phyloP scores from a whole-genome alignment of 2,329 filamentous ascomycete species.

The Huntiella savannae region DNA sequence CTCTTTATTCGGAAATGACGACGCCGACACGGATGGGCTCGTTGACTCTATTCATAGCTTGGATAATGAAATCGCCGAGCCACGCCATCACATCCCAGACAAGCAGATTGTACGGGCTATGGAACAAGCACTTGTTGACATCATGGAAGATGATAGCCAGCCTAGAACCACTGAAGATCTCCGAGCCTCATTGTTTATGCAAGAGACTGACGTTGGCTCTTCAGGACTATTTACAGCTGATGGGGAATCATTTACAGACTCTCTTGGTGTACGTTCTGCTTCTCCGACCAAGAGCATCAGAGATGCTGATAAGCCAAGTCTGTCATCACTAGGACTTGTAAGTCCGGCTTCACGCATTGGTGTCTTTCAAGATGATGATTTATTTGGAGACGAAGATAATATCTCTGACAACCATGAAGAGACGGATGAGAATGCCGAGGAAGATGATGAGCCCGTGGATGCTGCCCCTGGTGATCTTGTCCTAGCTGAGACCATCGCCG shows the following conservation, averaged over 20 bases:
- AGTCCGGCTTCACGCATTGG: conserved; percentile 73
- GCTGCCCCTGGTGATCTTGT: conserved; percentile 89
- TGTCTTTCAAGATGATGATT: conserved; percentile 82
- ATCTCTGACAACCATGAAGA: conserved; percentile 74
- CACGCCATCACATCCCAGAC: conserved; percentile 38
- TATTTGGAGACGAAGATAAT: conserved; percentile 77
- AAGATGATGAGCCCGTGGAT: conserved; percentile 73
- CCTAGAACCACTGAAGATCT: conserved; percentile 44
- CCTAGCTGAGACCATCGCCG: conserved; percentile 77
- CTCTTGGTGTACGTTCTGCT: conserved; percentile 29
- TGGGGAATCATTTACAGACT: conserved; percentile 37
- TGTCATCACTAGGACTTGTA: conserved; percentile 79
- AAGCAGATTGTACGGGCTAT: conserved; percentile 76
- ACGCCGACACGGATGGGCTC: conserved; percentile 51
- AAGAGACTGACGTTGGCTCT: conserved; percentile 21
- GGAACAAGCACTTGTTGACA: conserved; percentile 78
- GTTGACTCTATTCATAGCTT: conserved; percentile 58
- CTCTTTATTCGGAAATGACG: conserved; percentile 66
- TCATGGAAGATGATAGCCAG: conserved; percentile 56
- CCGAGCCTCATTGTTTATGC: conserved; percentile 46
- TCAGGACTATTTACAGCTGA: conserved; percentile 7
- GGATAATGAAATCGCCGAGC: conserved; percentile 47
- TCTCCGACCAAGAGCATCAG: conserved; percentile 19
- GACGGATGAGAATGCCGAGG: conserved; percentile 34
- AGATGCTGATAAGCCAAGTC: conserved; percentile 54